Percentiles rank a stretch among this genome's conserved stretches.
These are phyloP conservation scores for Bromus sterilis DNA, from an alignment of 176 grass and related monocot genomes.

Conservation along the genomic window DNA sequence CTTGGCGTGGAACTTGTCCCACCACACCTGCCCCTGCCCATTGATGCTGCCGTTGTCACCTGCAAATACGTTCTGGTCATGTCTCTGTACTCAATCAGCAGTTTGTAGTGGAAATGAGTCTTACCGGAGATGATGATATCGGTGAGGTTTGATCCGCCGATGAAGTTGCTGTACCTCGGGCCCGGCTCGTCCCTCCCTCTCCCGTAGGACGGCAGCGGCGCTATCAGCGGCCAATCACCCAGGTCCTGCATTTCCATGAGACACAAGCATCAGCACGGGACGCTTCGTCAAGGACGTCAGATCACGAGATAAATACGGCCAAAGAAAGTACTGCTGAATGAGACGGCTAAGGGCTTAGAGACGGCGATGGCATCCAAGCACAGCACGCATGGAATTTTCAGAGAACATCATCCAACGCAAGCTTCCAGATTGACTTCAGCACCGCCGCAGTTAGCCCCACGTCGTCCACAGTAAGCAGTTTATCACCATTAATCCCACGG, in stretches of 20 bases:
- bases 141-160: conserved; percentile 72
- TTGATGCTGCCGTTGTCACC: conserved; percentile 84
- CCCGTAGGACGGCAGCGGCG: conserved; percentile 82
- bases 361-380: neutral
- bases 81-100: no score
- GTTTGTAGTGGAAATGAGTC: no score
- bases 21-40: conserved; percentile 86
- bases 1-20: conserved; percentile 67
- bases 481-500: no score
- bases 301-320: neutral
- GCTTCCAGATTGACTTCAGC: neutral
- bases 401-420: neutral
- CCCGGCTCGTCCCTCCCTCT: conserved; percentile 82
- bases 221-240: conserved; percentile 68
- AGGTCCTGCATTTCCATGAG: conserved; percentile 48
- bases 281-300: neutral
- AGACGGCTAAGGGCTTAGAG: no score
- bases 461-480: no score
- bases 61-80: conserved; percentile 25
- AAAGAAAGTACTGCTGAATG: neutral
- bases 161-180: conserved; percentile 84
- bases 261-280: neutral
- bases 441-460: neutral
- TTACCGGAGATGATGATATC: conserved; percentile 88
- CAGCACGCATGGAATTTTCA: neutral